Evolutionary conservation across 2,329 filamentous ascomycete genomes (phyloP), one percentile per base, ranked within the genome.

Genomic region (Xylaria sp.): DNA sequence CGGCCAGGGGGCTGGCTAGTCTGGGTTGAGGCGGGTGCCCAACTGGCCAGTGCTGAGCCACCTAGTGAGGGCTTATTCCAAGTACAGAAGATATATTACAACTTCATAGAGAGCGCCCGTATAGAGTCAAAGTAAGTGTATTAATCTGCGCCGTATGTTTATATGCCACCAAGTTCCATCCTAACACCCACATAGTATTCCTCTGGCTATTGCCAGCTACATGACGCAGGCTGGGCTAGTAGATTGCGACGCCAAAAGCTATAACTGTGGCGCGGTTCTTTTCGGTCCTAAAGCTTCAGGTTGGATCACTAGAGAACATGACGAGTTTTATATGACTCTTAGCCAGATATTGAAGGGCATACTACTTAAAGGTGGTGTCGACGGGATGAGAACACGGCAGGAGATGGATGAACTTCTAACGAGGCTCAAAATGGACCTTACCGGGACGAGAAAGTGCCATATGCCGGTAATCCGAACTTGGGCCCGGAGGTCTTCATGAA

Each of bases 1-100:
- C 57, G 65, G 6, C 71, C 71, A 5, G 69, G 71, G 3, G 69
- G 69, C 41, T 71, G 69, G 66, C n/a, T 71, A 28, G 65, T 71
- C 57, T 71, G 69, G 60, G n/a, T 28, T 4, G 67, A 63, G 20
- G 4, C 37, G 10, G 25, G n/a, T 23, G 12, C 56, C 10, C 1
- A 28, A 20, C 20, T 62, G 9, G 18, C 39, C 1, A 55, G n/a
- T 13, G 34, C 52, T 7, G 63, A 65, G 55, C 71, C 64, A 7
- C 71, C 66, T 10, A 66, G 62, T 25, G 46, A 69, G 25, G 66
- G 54, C 5, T 7, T 58, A 3, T 64, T 62, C 31, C 41, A 50
- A 34, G 46, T 48, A 13, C 57, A 67, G 50, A 57, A 67, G 52
- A 12, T 63, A 12, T 58, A 65, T n/a, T 66, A 69, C 58, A 51